Percentiles rank a stretch among this genome's conserved stretches.
These are phyloP conservation scores for Begonia fuchsioides DNA, from an alignment of 306 rosid species.

Conservation along the genomic window DNA sequence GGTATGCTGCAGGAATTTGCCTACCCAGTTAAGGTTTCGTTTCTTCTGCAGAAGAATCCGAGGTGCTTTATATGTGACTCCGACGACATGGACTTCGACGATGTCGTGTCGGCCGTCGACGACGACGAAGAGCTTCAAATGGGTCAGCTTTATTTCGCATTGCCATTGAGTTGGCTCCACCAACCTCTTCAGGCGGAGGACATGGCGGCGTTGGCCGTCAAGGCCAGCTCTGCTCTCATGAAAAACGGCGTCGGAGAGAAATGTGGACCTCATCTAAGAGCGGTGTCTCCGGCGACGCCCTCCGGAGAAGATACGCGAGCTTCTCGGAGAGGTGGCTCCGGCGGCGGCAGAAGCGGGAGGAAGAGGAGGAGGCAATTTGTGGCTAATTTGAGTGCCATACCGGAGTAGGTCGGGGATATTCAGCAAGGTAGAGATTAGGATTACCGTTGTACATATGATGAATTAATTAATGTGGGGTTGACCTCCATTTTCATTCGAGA, in stretches of 20 bases:
- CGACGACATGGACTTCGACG: slow-evolving; percentile 85
- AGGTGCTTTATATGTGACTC: slow-evolving; percentile 70
- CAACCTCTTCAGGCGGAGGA: slow-evolving; percentile 55
- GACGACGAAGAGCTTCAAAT: slow-evolving; percentile 54
- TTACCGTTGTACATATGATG: slow-evolving; percentile 17
- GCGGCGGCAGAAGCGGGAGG: slow-evolving; percentile 12
- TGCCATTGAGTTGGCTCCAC: slow-evolving; percentile 45
- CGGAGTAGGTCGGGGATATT: slow-evolving; percentile 38
- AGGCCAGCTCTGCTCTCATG: slow-evolving; percentile 77
- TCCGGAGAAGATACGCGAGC: slow-evolving; percentile 21
- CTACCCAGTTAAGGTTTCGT: slow-evolving; percentile 57
- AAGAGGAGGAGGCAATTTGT: slow-evolving; percentile 12
- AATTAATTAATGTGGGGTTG: slow-evolving; percentile 1
- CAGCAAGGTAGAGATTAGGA: slow-evolving; percentile 6
- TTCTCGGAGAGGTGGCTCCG: slow-evolving; percentile 4
- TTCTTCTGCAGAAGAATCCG: slow-evolving; percentile 46
- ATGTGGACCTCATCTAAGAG: slow-evolving; percentile 16
- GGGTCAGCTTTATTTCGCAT: slow-evolving; percentile 78
- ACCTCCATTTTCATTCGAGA: background rate
- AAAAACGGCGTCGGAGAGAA: slow-evolving; percentile 24
- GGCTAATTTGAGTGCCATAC: slow-evolving; percentile 49
- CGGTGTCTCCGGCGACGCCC: slow-evolving; percentile 19
- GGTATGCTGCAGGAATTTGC: slow-evolving; percentile 57
- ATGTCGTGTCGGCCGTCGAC: slow-evolving; percentile 40
- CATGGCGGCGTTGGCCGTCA: slow-evolving; percentile 98